Base-by-base conservation (phyloP, 2,329 filamentous ascomycete species). In the Colletotrichum sp. region DNA sequence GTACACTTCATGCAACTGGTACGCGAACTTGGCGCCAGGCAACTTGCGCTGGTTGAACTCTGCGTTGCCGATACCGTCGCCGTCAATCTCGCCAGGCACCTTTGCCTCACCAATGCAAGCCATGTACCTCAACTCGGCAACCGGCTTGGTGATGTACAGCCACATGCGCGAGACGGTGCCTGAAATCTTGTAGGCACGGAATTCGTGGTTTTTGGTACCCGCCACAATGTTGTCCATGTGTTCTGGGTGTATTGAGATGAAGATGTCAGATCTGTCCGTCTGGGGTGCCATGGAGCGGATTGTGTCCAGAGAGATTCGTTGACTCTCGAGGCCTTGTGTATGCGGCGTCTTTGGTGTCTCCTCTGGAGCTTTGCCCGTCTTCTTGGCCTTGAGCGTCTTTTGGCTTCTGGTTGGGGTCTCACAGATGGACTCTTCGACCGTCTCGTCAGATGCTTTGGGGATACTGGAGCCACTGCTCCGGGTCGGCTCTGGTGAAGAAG, bases 131-230 rank as follows among this genome's bases (percentile, higher is more conserved):
- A 94, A 82, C 71, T 89, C 83, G n/a, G 83, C 85, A 12, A 82
- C 80, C 1, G 86, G 89, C 36, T 80, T 83, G 18, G 85, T 90
- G 18, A 87, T 86, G 78, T 92, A 92, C 18, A 94, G 85, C 92
- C 92, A 94, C 78, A 93, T 86, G n/a, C 92, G 90, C 21, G 83
- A 85, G 7, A 93, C 90, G 18, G 87, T 85, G 5, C 84, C 80
- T 3, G 91, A 90, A 26, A 94, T 87, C 65, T 86, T 88, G 83
- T 90, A 93, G 18, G 84, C 83, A 58, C 92, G 86, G 74, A 90
- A 89, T 68, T 93, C 86, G 79, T 92, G 88, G 71, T 91, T 86
- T 71, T 89, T 89, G 4, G 82, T 84, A 3, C 91, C 88, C 12
- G 85, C 81, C 12, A 88, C 78, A 38, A 94, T 89, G 15, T 86